Conservation (phyloP, 2,329 filamentous ascomycete genomes). For the Verticillium tricorpus region DNA sequence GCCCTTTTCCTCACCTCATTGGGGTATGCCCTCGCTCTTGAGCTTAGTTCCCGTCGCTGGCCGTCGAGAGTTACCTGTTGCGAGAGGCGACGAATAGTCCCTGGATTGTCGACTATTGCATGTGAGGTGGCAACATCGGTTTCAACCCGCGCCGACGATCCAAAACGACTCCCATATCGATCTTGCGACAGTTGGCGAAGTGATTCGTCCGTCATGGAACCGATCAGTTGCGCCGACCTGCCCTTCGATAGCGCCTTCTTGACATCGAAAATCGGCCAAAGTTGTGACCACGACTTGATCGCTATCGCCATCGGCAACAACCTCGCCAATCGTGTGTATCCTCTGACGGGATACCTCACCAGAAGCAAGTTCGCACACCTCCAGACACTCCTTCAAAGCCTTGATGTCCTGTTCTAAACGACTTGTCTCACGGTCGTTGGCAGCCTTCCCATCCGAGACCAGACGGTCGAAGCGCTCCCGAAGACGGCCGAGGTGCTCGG, state of each 20-base stretch:
- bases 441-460: constrained; percentile 15
- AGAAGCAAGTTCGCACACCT: constrained; percentile 30
- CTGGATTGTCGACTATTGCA: neutral
- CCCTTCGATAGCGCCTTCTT: constrained; percentile 27
- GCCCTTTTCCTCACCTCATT: constrained; percentile 1
- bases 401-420: constrained; percentile 28
- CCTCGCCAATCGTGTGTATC: constrained; percentile 29
- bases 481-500: constrained; percentile 24
- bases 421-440: constrained; percentile 18
- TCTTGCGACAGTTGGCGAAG: constrained; percentile 12
- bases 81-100: neutral
- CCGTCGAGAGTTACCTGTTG: neutral
- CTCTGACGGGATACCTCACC: constrained; percentile 24
- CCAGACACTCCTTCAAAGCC: constrained; percentile 29
- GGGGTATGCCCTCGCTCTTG: neutral
- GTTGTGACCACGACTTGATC: constrained; percentile 36
- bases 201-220: constrained; percentile 26
- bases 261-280: constrained; percentile 35
- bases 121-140: neutral
- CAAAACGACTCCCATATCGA: constrained; percentile 16
- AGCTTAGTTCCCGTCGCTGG: neutral
- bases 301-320: constrained; percentile 29
- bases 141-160: constrained; percentile 2
- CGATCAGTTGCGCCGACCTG: constrained; percentile 29
- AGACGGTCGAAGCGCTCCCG: constrained; percentile 24